These are phyloP conservation scores for Ophiostoma fasciatum DNA, from an alignment of 2,329 filamentous ascomycete species.

Conservation along the genomic window DNA sequence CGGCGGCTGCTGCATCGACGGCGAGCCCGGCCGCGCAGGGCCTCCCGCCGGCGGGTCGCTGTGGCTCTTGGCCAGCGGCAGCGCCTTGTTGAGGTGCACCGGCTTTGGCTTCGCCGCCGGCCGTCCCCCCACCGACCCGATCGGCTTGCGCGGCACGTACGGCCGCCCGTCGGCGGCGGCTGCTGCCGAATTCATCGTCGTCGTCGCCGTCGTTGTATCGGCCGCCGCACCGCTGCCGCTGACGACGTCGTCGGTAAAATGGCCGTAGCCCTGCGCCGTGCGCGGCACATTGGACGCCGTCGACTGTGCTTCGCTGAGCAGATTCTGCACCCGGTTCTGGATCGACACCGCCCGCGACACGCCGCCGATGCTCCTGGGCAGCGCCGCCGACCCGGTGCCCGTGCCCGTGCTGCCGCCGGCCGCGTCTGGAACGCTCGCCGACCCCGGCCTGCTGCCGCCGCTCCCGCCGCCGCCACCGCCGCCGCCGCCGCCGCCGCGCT, in stretches of 20 bases:
- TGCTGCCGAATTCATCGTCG: too few species aligned
- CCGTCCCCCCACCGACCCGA: conserved; percentile 15
- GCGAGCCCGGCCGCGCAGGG: conserved; percentile 25
- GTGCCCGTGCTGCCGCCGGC: conserved; percentile 12
- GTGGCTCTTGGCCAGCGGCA: conserved; percentile 1
- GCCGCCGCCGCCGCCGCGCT: conserved; percentile 33
- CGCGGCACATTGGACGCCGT: conserved; percentile 39
- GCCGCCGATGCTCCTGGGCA: conserved; percentile 41
- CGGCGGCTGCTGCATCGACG: conserved; percentile 17
- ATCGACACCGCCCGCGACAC: conserved; percentile 64
- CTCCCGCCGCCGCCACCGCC: neutral
- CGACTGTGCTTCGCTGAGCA: conserved; percentile 64
- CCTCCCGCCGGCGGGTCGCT: conserved; percentile 18
- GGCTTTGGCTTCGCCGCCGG: conserved; percentile 48
- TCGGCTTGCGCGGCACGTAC: conserved; percentile 8
- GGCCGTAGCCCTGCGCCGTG: conserved; percentile 82
- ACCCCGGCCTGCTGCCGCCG: conserved; percentile 6
- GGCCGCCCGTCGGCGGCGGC: too few species aligned
- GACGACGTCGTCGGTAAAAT: conserved; percentile 50
- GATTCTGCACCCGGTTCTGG: conserved; percentile 75
- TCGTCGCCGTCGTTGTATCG: conserved; percentile 14
- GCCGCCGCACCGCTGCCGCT: conserved; percentile 16
- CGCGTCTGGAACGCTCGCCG: too few species aligned
- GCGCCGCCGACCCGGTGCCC: conserved; percentile 23
- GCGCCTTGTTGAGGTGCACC: conserved; percentile 38